phyloP scores from a whole-genome alignment of 139 green algal genomes.

The Chlorokybus atmophyticus region DNA sequence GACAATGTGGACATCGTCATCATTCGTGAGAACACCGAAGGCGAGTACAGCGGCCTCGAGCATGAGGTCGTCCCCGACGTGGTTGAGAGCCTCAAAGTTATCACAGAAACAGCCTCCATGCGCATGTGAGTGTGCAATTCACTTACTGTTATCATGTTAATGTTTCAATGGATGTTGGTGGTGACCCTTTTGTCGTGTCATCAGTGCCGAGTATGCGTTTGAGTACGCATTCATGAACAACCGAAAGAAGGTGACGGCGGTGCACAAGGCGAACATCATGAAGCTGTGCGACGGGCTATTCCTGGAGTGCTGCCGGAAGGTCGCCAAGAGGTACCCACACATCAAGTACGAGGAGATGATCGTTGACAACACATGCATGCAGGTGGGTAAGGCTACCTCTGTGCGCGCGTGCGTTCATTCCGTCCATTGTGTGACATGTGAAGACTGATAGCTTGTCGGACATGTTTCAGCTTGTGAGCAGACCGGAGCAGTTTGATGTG shows the following conservation, averaged over 20 bases:
- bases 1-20: constrained; percentile 30
- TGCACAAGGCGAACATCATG: constrained; percentile 40
- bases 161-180: too few species aligned
- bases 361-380: constrained; percentile 36
- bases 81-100: constrained; percentile 33
- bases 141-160: too few species aligned
- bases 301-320: constrained; percentile 30
- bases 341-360: constrained; percentile 32
- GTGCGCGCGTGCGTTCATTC: constrained; percentile 11
- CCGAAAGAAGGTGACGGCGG: constrained; percentile 35
- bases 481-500: constrained; percentile 31
- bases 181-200: not conserved
- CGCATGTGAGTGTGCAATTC: too few species aligned
- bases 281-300: constrained; percentile 36
- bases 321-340: constrained; percentile 26
- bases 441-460: too few species aligned
- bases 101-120: constrained; percentile 27
- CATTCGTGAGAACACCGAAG: constrained; percentile 35
- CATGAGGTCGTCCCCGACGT: constrained; percentile 32
- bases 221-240: constrained; percentile 35
- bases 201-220: constrained; percentile 31
- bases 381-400: too few species aligned
- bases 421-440: too few species aligned
- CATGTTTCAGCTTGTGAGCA: constrained; percentile 29
- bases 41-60: constrained; percentile 31